Base-by-base conservation (phyloP, 495 filamentous ascomycete species). In the Penicillium arizonense region DNA sequence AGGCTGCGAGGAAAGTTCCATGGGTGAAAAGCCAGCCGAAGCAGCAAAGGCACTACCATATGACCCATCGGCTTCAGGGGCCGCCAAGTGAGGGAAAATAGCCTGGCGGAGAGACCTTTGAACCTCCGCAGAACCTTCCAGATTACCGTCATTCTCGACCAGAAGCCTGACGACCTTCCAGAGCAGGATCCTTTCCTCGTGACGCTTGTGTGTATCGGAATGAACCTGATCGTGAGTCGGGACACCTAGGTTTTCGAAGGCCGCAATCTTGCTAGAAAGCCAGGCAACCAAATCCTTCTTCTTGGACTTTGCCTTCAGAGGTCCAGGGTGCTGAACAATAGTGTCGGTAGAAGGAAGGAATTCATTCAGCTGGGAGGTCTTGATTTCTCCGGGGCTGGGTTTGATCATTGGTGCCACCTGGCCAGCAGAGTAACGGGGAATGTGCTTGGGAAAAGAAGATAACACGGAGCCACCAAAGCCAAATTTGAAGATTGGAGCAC, bases 281-380 rank as follows among this genome's bases (percentile, higher is more conserved):
- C 95, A 99, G 4, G 85, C 68, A 34, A 92, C 48, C 4, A 88
- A 80, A 49, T 99, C 95, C 71, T 97, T 97, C 75, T 97, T 99
- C 78, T 93, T 97, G 1, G 84, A 83, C 63, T 97, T 97, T 30
- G 82, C 76, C 73, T 85, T 91, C 9, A 97, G 73, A 14, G 95
- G 93, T 0, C 95, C 95, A 1, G 95, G 95, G 63, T 97, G 96
- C 55, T 83, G 88, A 12, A 83, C 80, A 46, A 94, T 74, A 7
- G 80, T 78, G 40, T 93, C 89, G 35, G 81, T 72, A 10, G 91
- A 62, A 7, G 87, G 85, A 33, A 88, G 65, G 46, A 87, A 76
- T 37, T 90, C 81, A 64, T 83, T 91, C 48, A 87, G 72, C 56
- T 80, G 84, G 51, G 80, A 78, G 8, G 91, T 67, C 58, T 87